Percentiles rank a stretch among this genome's conserved stretches.
Conservation (phyloP, 352 stramenopile genomes). For the Phytophthora hybrid region DNA sequence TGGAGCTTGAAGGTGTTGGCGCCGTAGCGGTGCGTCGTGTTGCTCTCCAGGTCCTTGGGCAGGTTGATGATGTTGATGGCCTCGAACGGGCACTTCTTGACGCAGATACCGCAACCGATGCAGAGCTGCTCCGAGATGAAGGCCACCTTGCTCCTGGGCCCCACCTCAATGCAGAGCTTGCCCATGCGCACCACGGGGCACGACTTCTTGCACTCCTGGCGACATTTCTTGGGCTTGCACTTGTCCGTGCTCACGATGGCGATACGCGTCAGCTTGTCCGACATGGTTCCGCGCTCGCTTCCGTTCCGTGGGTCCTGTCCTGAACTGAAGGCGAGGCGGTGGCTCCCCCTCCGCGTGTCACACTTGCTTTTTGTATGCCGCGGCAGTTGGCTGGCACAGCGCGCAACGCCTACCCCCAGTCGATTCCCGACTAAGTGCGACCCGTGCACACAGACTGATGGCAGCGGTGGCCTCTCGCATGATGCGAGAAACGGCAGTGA, state of each 20-base stretch:
- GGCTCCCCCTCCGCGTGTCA: constrained; percentile 13
- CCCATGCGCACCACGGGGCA: constrained; percentile 99
- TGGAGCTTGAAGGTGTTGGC: constrained; percentile 99
- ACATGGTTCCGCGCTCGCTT: constrained; percentile 53
- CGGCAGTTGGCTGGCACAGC: constrained; percentile 39
- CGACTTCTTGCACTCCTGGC: constrained; percentile 99
- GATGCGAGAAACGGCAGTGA: constrained; percentile 24
- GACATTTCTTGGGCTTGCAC: constrained; percentile 99
- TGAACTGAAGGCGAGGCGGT: constrained; percentile 23
- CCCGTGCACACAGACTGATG: constrained; percentile 29
- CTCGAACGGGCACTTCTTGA: constrained; percentile 99
- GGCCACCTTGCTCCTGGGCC: constrained; percentile 96
- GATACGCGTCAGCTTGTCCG: constrained; percentile 97
- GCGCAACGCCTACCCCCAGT: constrained; percentile 20
- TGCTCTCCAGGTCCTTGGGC: constrained; percentile 98
- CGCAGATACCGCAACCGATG: constrained; percentile 99
- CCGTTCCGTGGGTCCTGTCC: constrained; percentile 41
- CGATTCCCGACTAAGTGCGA: constrained; percentile 26
- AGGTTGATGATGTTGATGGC: constrained; percentile 99
- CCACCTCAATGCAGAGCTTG: constrained; percentile 99
- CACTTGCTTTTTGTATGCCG: constrained; percentile 32
- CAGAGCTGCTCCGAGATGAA: constrained; percentile 99
- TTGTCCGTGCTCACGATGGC: constrained; percentile 98
- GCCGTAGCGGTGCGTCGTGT: constrained; percentile 99
- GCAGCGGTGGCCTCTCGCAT: constrained; percentile 8